Evolutionary conservation across 768 basidiomycete species (phyloP), one percentile per base, ranked within the genome.

Genomic region (Termitomyces sp.): DNA sequence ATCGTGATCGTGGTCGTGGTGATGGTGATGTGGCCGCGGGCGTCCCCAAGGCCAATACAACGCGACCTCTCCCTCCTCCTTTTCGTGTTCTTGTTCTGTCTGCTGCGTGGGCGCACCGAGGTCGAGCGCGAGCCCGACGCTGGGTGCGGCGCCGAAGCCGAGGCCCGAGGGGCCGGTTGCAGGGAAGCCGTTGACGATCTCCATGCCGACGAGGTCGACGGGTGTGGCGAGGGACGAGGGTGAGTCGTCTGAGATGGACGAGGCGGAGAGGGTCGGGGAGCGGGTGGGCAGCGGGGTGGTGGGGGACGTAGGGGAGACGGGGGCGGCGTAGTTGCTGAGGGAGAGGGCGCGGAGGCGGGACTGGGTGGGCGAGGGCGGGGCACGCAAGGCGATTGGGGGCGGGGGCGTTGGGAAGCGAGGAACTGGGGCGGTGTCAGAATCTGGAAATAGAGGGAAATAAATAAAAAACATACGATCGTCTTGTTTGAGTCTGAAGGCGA

Each of bases 271-370:
- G 16, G 59, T 46, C 5, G 41, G 39, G 5, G 61, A 32, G 44
- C 48, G 54, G 16, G 43, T 22, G 53, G 37, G 12, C 4, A 22
- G 2, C 1, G 13, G n/a, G 49, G 46, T 1, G 20, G 37, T 34
- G 52, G 56, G 18, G 37, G 51, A 12, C 18, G 59, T 26, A 32
- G 59, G 26, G 3, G 32, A 32, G 26, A 36, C n/a, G 37, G 81
- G 80, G 6, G 79, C 78, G 9, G 79, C 78, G 61, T 83, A 83
- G 67, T 82, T 83, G 60, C 70, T 71, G 57, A 82, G 64, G 51
- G 74, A 77, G 44, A 83, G 67, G 65, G 71, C 59, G 37, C 73
- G 59, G 31, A 63, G 61, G 7, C 74, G 59, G 6, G 73, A 72
- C 8, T 70, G 74, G 67, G 18, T 70, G 48, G 24, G 71, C 69